Conservation (phyloP, 108 stramenopile genomes). For the Skeletonema costatum region DNA sequence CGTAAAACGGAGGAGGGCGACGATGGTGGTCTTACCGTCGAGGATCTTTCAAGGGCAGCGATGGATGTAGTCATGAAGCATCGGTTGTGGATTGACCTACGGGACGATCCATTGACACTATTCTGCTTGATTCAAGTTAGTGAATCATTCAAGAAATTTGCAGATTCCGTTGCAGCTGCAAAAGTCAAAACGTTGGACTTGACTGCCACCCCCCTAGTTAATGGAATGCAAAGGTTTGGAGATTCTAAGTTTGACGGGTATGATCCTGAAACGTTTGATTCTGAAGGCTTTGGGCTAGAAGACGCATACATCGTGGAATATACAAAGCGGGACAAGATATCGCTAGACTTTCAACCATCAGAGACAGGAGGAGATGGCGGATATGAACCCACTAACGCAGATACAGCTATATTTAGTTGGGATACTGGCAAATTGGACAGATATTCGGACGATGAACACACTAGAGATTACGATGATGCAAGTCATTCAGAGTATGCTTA, state of each 20-base stretch:
- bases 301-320: background rate
- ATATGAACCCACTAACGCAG: conserved; percentile 1
- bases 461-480: background rate
- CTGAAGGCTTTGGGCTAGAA: background rate
- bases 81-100: background rate
- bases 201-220: conserved; percentile 14
- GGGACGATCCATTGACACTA: conserved; percentile 15
- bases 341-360: background rate
- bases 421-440: background rate
- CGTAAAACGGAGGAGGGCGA: conserved; percentile 2
- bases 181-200: conserved; percentile 17
- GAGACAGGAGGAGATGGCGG: conserved; percentile 3
- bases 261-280: conserved; percentile 9
- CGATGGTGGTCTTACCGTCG: background rate
- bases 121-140: conserved; percentile 7
- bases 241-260: conserved; percentile 15
- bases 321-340: conserved; percentile 4
- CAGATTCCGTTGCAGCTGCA: background rate
- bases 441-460: background rate
- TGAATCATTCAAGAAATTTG: conserved; percentile 8
- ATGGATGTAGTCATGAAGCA: conserved; percentile 13
- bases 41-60: background rate
- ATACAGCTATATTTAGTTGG: conserved; percentile 10
- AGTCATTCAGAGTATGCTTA: conserved; percentile 7
- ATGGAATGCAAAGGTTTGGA: conserved; percentile 12